These are phyloP conservation scores for Avena atlantica DNA, from an alignment of 176 grass and related monocot species.

Conservation along the genomic window DNA sequence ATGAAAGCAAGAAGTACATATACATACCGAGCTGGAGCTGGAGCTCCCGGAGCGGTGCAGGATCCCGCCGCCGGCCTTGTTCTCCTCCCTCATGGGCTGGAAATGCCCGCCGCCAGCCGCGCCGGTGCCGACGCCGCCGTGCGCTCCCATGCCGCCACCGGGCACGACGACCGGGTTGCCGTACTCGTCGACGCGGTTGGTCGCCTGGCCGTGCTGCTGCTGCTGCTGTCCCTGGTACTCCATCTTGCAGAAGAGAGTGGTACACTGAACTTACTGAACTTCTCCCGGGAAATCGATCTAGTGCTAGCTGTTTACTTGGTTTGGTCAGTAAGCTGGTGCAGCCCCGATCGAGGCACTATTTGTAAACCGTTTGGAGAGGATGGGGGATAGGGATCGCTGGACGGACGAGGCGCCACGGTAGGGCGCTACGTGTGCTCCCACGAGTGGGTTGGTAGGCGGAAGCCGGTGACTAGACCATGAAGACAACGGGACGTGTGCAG, in stretches of 20 bases:
- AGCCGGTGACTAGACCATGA: neutral
- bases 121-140: neutral
- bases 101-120: neutral
- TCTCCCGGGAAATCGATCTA: neutral
- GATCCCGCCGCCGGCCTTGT: slow-evolving; percentile 9
- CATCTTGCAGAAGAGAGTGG: neutral
- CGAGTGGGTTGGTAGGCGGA: slow-evolving; percentile 3
- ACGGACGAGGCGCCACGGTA: neutral
- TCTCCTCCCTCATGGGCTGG: neutral
- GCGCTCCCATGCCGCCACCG: neutral
- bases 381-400: neutral
- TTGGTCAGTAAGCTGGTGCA: neutral
- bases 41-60: slow-evolving; percentile 27
- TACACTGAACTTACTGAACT: neutral
- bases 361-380: neutral
- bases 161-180: neutral
- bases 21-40: slow-evolving; percentile 11
- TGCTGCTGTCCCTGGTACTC: slow-evolving; percentile 24
- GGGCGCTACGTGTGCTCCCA: neutral
- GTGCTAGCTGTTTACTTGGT: neutral
- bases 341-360: neutral
- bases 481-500: neutral
- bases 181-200: slow-evolving; percentile 27
- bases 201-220: neutral
- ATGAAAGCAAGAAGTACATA: neutral